Evolutionary conservation across 306 rosid species (phyloP).

Genomic region (Begonia loranthoides): DNA sequence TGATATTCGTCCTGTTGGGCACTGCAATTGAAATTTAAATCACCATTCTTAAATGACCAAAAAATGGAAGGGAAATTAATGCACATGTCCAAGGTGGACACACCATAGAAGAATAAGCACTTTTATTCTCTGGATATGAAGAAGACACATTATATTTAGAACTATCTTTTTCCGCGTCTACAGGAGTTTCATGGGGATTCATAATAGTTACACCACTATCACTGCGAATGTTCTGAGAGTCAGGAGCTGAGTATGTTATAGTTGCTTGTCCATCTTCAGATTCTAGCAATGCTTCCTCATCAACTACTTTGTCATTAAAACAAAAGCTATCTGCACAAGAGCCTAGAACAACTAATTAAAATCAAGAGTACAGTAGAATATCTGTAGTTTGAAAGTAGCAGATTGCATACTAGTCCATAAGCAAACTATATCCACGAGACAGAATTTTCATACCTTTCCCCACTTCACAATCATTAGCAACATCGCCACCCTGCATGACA

Average conservation of each 20-base stretch:
- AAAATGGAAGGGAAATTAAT: slow-evolving; percentile 3
- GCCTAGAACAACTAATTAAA: background rate
- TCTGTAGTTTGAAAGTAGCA: too few species aligned
- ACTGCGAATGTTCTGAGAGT: slow-evolving; percentile 26
- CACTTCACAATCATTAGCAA: slow-evolving; percentile 26
- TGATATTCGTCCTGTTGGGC: slow-evolving; percentile 95
- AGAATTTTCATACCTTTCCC: slow-evolving; percentile 39
- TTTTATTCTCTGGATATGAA: slow-evolving; percentile 50
- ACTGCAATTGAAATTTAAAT: slow-evolving; percentile 47
- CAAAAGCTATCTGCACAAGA: slow-evolving; percentile 40
- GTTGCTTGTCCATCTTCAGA: slow-evolving; percentile 41
- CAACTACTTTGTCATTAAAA: slow-evolving; percentile 31
- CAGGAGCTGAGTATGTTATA: slow-evolving; percentile 29
- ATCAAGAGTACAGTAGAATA: too few species aligned
- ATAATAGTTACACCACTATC: slow-evolving; percentile 29
- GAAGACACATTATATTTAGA: slow-evolving; percentile 43
- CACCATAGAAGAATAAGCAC: slow-evolving; percentile 68
- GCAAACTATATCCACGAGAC: too few species aligned
- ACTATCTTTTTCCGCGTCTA: slow-evolving; percentile 41
- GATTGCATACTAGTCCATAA: too few species aligned
- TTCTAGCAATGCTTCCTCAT: slow-evolving; percentile 32
- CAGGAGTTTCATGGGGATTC: slow-evolving; percentile 47
- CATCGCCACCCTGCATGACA: slow-evolving; percentile 35
- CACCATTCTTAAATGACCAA: slow-evolving; percentile 3
- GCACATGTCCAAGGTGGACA: slow-evolving; percentile 15